A percentile compares a stretch with the other conserved stretches of the same genome.
Evolutionary conservation across 192 early-diverging fungal species (phyloP).

Genomic region (Entomortierella chlamydospora): DNA sequence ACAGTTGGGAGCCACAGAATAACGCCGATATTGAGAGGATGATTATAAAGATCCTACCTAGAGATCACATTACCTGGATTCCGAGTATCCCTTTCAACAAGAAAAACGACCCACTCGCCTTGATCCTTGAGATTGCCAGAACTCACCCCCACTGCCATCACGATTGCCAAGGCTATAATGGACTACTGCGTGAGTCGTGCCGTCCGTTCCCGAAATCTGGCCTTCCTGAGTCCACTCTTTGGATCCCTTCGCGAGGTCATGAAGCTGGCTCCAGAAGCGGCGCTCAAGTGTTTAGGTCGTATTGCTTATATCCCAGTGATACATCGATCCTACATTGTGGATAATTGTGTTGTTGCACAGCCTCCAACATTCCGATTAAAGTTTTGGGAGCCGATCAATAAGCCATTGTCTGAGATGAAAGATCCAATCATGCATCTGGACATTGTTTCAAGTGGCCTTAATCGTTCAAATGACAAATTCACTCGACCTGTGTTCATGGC

Average conservation of each 20-base stretch:
- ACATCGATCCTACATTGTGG: slow-evolving; percentile 9
- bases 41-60: neutral
- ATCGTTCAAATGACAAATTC: neutral
- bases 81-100: neutral
- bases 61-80: slow-evolving; percentile 16
- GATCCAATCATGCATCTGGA: slow-evolving; percentile 28
- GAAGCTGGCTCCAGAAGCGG: slow-evolving; percentile 20
- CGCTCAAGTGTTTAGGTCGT: neutral
- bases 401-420: neutral
- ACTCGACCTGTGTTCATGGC: slow-evolving; percentile 9
- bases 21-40: neutral
- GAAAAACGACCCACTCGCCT: slow-evolving; percentile 2
- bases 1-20: neutral
- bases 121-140: neutral
- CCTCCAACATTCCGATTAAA: slow-evolving; percentile 5
- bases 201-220: slow-evolving; percentile 6
- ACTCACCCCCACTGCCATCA: neutral
- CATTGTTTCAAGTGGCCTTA: neutral
- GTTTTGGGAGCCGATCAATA: slow-evolving; percentile 15
- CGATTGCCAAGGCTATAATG: slow-evolving; percentile 5
- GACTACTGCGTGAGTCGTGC: slow-evolving; percentile 25
- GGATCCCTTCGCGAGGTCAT: slow-evolving; percentile 13
- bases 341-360: neutral
- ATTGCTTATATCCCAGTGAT: slow-evolving; percentile 21
- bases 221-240: slow-evolving; percentile 23